Conservation (phyloP, 2,329 filamentous ascomycete species). For the Ophiosphaerella herpotricha region DNA sequence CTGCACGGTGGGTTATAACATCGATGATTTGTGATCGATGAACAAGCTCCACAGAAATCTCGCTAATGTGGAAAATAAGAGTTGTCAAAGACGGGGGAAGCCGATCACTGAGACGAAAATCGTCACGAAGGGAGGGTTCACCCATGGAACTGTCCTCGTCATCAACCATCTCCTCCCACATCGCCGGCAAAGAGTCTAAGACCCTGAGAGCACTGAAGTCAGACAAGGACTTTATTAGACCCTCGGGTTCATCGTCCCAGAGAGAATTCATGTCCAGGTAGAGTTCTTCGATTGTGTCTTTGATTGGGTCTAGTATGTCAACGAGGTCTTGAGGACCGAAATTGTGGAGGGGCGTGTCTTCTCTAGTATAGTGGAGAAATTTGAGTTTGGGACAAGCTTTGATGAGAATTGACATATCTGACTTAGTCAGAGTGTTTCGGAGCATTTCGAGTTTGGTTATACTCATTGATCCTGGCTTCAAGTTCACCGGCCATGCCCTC, state of each 20-base stretch:
- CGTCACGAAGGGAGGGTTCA: background rate
- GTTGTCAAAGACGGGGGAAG: background rate
- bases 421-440: background rate
- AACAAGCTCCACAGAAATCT: too few relatives aligned
- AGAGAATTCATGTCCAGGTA: background rate
- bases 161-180: background rate
- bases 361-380: background rate
- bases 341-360: background rate
- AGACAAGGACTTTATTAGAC: background rate
- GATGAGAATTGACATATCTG: background rate
- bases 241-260: background rate
- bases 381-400: constrained; percentile 1
- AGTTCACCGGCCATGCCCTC: background rate
- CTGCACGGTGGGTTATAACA: too few relatives aligned
- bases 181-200: background rate
- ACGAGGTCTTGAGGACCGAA: background rate
- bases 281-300: constrained; percentile 7
- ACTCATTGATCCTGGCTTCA: background rate
- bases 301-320: constrained; percentile 2
- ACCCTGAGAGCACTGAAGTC: constrained; percentile 1
- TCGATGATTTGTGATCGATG: too few relatives aligned
- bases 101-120: background rate
- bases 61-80: background rate
- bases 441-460: background rate
- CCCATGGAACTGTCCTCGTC: background rate